Evolutionary conservation across 2,329 filamentous ascomycete species (phyloP), one percentile per base, ranked within the genome.

Genomic region (Sporothrix mexicana): DNA sequence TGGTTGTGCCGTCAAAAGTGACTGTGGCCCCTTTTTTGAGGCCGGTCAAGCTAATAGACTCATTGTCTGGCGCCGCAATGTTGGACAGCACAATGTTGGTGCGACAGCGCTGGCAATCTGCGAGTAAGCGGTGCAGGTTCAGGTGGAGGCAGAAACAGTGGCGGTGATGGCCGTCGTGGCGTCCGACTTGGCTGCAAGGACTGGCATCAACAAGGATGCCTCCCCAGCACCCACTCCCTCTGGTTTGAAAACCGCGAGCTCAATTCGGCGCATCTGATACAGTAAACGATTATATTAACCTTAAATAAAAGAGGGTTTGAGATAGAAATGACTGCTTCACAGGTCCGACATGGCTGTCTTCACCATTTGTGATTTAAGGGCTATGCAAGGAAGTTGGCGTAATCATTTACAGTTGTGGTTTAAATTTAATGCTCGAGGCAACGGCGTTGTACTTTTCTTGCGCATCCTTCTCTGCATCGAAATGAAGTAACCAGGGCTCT

Each of bases 391-490:
- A 36, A 36, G 5, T 36, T 36, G 30, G 30, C 5, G 30, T 36
- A 36, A 6, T 36, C 30, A 36, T 36, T 36, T 36, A 36, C 7
- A 36, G 30, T 7, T 36, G 30, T 36, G 30, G 4, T 36, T 36
- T 36, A 36, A 36, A 36, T 8, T 53, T 43, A 7, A 70, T 17
- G 55, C 17, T 36, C 5, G 25, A 62, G 3, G 23, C 71, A 1
- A 68, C 62, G 1, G 17, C 70, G 47, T 74, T 69, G 55, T 74
- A 74, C 15, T 25, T 72, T 51, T 74, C 45, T 20, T 85, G 83
- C 0, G 84, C 83, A 74, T 85, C 81, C 47, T 77, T 79, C 78
- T 87, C 85, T 36, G 84, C 82, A 75, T 88, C 85, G 75, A 86
- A 85, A 53, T 81, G 79, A 25, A 86, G 79, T 9, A 87, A 79